Conservation (phyloP, 2,329 filamentous ascomycete species). For the Penicillium sp. region DNA sequence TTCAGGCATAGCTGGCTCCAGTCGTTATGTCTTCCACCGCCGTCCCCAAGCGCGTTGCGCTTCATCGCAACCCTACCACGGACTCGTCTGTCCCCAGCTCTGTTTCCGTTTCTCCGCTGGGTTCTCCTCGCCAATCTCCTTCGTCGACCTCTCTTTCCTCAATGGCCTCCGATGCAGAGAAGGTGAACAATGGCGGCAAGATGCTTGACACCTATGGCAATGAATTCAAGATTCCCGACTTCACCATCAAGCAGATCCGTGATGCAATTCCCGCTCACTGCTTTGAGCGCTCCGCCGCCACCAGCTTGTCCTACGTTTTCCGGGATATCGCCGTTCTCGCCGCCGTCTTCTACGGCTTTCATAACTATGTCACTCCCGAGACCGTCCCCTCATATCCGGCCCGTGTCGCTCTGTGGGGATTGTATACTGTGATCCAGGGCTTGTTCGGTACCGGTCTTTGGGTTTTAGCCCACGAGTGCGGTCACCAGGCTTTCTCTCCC, state of each 20-base stretch:
- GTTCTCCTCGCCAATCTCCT: slow-evolving; percentile 66
- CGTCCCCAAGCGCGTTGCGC: slow-evolving; percentile 51
- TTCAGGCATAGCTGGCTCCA: slow-evolving; percentile 3
- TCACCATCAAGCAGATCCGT: slow-evolving; percentile 95
- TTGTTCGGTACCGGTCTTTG: slow-evolving; percentile 92
- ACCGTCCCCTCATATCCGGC: slow-evolving; percentile 71
- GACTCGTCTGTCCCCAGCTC: slow-evolving; percentile 63
- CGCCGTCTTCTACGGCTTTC: slow-evolving; percentile 81
- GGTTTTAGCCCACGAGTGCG: slow-evolving; percentile 97
- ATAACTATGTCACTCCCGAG: slow-evolving; percentile 88
- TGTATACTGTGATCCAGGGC: slow-evolving; percentile 82
- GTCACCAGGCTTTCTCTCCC: slow-evolving; percentile 94
- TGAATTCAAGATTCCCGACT: slow-evolving; percentile 90
- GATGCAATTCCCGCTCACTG: slow-evolving; percentile 98
- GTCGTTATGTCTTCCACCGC: slow-evolving; percentile 57
- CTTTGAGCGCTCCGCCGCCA: slow-evolving; percentile 81
- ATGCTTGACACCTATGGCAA: slow-evolving; percentile 94
- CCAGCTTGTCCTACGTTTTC: slow-evolving; percentile 79
- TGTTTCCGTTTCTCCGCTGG: slow-evolving; percentile 59
- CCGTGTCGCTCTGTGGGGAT: slow-evolving; percentile 69
- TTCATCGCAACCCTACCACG: slow-evolving; percentile 58
- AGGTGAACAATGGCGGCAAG: slow-evolving; percentile 58
- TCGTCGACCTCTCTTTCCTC: slow-evolving; percentile 95
- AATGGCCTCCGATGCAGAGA: slow-evolving; percentile 71
- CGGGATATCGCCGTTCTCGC: slow-evolving; percentile 77